Evolutionary conservation across 225 moss, liverwort and hornwort species (phyloP), one percentile per base, ranked within the genome.

Genomic region (Bryoerythrophyllum caledonicum): DNA sequence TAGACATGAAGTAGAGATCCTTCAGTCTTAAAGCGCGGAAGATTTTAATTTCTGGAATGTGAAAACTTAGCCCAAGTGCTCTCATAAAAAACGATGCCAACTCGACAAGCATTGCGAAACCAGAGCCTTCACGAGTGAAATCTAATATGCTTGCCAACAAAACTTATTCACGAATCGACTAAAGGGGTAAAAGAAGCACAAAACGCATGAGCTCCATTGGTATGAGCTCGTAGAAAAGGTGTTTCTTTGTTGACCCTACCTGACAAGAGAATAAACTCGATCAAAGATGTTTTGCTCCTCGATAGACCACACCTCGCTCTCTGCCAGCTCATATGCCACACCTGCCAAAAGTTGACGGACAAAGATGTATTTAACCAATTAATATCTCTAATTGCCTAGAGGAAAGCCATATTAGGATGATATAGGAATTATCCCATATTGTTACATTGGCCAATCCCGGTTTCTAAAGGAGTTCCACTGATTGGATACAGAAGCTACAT

Each of bases 271-370:
- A 60, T 86, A 99, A 74, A 91, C 86, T 75, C 83, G 89, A 82
- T 99, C 95, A 74, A 99, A 99, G 25, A 91, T 63, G 64, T 75
- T 80, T 70, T 95, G 95, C 71, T 93, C 93, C 76, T 90, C 85
- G 57, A 99, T 90, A 59, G 91, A 91, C 37, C 89, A 80, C 56
- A 99, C 93, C 54, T 99, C 93, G 60, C 90, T 93, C 67, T 93
- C 86, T 30, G 91, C 91, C 79, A 99, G 77, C 75, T 95, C 89
- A 60, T 83, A 83, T 20, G 85, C 79, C 59, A 95, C 80, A 70
- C 81, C 99, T 99, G 90, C 67, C 63, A 54, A 52, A 57, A 23
- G 12, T 56, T 25, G 24, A 56, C 24, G 23, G 24, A 56, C 56
- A 24, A 56, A 56, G 24, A 25, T 26, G 26, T 58, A 12, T 14